Percentiles rank a stretch among this genome's conserved stretches.
These are phyloP conservation scores for Sphaerostilbella broomeana DNA, from an alignment of 2,329 filamentous ascomycete genomes.

Conservation along the genomic window DNA sequence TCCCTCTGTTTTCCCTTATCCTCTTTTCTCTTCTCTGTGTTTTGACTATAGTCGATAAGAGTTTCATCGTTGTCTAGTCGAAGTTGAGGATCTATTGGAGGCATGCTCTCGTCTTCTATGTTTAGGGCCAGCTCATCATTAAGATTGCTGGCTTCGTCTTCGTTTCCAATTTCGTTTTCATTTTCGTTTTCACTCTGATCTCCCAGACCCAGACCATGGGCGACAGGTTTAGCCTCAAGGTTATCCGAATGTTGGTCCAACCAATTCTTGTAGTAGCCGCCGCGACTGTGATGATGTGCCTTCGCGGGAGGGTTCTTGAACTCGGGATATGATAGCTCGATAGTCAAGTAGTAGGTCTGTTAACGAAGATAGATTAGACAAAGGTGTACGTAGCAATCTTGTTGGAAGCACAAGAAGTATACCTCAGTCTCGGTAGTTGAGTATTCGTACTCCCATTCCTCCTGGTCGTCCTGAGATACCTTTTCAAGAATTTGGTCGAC, in stretches of 20 bases:
- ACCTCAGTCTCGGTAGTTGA: constrained; percentile 58
- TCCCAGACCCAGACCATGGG: constrained; percentile 4
- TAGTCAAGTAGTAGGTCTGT: constrained; percentile 57
- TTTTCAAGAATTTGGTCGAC: constrained; percentile 24
- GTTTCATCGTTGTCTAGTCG: constrained; percentile 17
- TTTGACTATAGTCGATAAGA: background rate
- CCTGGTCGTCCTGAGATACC: constrained; percentile 36
- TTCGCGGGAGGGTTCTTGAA: constrained; percentile 42
- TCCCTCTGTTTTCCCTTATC: constrained; percentile 11
- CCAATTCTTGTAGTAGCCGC: constrained; percentile 42
- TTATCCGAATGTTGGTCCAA: constrained; percentile 25
- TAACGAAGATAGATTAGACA: background rate
- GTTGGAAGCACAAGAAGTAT: background rate
- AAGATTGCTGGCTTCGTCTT: background rate
- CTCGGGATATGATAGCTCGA: constrained; percentile 56
- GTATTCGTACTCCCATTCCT: constrained; percentile 64
- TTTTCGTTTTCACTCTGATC: constrained; percentile 11
- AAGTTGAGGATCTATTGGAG: constrained; percentile 29
- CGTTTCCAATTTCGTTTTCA: constrained; percentile 21
- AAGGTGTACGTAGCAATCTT: background rate
- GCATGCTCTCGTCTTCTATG: constrained; percentile 24
- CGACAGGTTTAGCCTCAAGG: constrained; percentile 5
- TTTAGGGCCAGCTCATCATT: background rate
- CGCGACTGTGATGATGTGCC: constrained; percentile 32
- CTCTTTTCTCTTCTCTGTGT: background rate